phyloP scores from a whole-genome alignment of 257 asterid genomes.

The Verbena officinalis region DNA sequence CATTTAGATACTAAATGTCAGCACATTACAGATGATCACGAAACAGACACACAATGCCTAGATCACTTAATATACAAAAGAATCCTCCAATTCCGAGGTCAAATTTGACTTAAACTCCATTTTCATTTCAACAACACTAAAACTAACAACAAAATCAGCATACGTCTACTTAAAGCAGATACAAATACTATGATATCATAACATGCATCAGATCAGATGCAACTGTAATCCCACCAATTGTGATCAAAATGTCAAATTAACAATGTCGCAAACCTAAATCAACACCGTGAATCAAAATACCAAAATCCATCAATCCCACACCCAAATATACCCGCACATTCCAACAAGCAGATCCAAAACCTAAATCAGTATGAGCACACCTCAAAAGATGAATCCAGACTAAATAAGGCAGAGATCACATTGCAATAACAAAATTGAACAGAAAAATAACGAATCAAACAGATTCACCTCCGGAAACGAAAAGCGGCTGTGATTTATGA shows the following conservation, averaged over 20 bases:
- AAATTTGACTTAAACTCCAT: not conserved
- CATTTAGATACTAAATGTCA: not conserved
- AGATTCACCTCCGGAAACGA: conserved; percentile 86
- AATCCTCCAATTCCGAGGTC: conserved; percentile 15
- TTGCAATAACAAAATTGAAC: conserved; percentile 16
- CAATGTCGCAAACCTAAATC: conserved; percentile 15
- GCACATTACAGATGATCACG: not conserved
- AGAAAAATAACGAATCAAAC: no score
- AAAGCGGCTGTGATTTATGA: conserved; percentile 88
- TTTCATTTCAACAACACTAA: conserved; percentile 1
- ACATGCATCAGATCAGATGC: conserved; percentile 13
- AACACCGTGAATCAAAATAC: conserved; percentile 3
- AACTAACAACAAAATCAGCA: conserved; percentile 1
- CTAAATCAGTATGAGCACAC: conserved; percentile 4
- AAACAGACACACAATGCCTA: not conserved
- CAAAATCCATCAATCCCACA: conserved; percentile 17
- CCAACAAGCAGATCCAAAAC: conserved; percentile 35
- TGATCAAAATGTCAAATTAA: conserved; percentile 20
- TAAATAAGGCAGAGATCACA: conserved; percentile 24
- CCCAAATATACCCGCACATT: conserved; percentile 8
- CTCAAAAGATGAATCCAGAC: conserved; percentile 6
- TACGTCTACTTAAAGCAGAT: not conserved
- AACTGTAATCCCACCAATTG: conserved; percentile 6
- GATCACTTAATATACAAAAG: conserved; percentile 1
- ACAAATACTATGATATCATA: not conserved